Evolutionary conservation across 768 basidiomycete species (phyloP).

Genomic region (Boletus insuetus): DNA sequence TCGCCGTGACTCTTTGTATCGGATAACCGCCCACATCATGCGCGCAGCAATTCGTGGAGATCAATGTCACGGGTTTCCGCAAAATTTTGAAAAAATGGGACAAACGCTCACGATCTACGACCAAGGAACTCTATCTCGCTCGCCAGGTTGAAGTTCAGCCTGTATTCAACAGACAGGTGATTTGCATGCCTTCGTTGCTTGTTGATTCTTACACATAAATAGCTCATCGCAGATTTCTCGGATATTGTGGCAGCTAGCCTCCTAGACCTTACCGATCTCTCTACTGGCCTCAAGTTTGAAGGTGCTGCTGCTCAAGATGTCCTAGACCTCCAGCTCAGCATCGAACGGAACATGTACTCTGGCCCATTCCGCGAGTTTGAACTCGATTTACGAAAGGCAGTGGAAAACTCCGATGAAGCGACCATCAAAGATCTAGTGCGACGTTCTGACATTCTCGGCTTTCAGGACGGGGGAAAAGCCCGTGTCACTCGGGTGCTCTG

Average conservation of each 20-base stretch:
- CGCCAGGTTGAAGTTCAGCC: constrained; percentile 99
- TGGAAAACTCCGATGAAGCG: constrained; percentile 56
- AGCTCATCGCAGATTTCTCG: constrained; percentile 94
- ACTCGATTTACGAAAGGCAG: constrained; percentile 77
- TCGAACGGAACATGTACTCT: constrained; percentile 57
- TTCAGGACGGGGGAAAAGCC: constrained; percentile 56
- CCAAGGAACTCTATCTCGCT: constrained; percentile 94
- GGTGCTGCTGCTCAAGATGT: constrained; percentile 74
- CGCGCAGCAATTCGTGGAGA: constrained; percentile 89
- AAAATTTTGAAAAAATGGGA: constrained; percentile 99
- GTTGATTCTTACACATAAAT: constrained; percentile 11
- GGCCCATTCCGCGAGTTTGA: constrained; percentile 88
- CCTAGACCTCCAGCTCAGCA: constrained; percentile 66
- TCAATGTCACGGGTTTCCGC: constrained; percentile 94
- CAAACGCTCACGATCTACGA: constrained; percentile 90
- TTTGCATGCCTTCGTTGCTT: constrained; percentile 17
- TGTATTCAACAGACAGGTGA: constrained; percentile 90
- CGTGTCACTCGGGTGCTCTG: constrained; percentile 92
- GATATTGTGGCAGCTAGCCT: constrained; percentile 88
- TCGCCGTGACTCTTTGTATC: constrained; percentile 9
- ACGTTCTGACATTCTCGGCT: constrained; percentile 64
- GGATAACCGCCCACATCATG: constrained; percentile 13
- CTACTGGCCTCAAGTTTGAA: constrained; percentile 75
- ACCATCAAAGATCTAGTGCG: constrained; percentile 68
- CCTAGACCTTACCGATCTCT: constrained; percentile 73